Evolutionary conservation across 1,284 basidiomycete species (phyloP), one percentile per base, ranked within the genome.

Genomic region (Cutaneotrichosporon cyanovorans): DNA sequence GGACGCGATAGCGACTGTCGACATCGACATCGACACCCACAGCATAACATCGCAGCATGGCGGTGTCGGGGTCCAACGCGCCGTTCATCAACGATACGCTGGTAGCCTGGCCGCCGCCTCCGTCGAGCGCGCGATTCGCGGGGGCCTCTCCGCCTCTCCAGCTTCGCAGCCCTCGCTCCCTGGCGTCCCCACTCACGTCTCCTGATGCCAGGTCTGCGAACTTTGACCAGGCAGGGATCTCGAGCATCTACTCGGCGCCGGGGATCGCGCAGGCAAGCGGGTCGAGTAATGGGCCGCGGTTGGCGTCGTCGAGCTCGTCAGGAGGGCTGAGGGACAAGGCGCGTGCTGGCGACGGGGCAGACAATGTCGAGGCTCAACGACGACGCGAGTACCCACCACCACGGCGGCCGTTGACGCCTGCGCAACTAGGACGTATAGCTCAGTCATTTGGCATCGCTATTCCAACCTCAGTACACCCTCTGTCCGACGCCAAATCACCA

Each of bases 381-480:
- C 18, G 34, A 9, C 42, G 40, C 12, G 48, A 50, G 14, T 69
- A 66, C 51, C 48, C 48, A 14, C 62, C 65, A n/a, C 66, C 68
- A 4, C 57, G 45, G 21, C 47, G 56, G 35, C 68, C 68, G 6
- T 41, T 69, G 12, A 50, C 55, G 2, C 68, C 66, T 5, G 47
- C 59, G 25, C 65, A 67, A 37, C 59, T 69, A 14, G 60, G 60
- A 8, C 57, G 68, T 3, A 69, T 69, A 22, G 68, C 68, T 8
- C 63, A 66, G 49, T 62, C 61, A 2, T 68, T 69, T 51, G 68
- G 68, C 18, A 68, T 69, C 38, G 59, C 61, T 46, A 58, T 66
- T 9, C 68, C 68, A 6, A 55, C 8, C 25, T 28, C 25, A 7
- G 12, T 28, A 7, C 7, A 28, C 25, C 12, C 25, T 28, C 7